Base-by-base conservation (phyloP, 2,329 filamentous ascomycete species). In the Aureobasidium sp. region DNA sequence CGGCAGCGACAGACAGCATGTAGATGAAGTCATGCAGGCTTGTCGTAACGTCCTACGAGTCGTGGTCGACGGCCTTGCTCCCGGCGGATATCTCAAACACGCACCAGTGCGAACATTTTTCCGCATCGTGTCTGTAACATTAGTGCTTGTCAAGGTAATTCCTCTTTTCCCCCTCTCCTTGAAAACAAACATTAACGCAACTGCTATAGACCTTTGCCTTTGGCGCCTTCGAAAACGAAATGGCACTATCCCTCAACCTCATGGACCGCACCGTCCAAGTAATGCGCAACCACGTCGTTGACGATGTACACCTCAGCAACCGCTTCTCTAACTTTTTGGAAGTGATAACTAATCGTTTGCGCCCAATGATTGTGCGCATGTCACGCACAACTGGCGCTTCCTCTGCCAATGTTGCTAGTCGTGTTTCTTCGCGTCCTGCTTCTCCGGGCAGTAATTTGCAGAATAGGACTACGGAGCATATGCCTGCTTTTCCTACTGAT, bases 321-420 rank as follows among this genome's bases (percentile, higher is more conserved):
- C 84, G 89, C 8, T 94, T 94, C 68, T 89, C 90, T n/a, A 89
- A 92, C 68, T 81, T 93, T 50, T 82, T 93, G n/a, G 86, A 91
- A 68, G 89, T 87, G 1, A 76, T 94, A 42, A 91, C 88, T 0
- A 86, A 86, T 63, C 82, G 89, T 27, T 80, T 93, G 64, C 83
- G 89, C 59, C 85, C 86, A 66, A 83, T 88, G 7, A 90, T 94
- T 68, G 76, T 85, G 27, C 81, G 82, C 34, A 81, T 85, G 62
- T 76, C 80, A 9, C 37, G 57, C 27, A 80, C 80, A 5, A 77
- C 75, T 59, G 79, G 80, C 50, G 76, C 81, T n/a, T 14, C 34
- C 27, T 44, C 36, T 27, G 36, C 21, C 27, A 25, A 41, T 16
- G 25, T 27, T 1, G 16, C 45, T 3, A 25, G 25, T 41, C 37